phyloP scores from a whole-genome alignment of 2,329 filamentous ascomycete genomes.

The Sordariomycetes sp. region DNA sequence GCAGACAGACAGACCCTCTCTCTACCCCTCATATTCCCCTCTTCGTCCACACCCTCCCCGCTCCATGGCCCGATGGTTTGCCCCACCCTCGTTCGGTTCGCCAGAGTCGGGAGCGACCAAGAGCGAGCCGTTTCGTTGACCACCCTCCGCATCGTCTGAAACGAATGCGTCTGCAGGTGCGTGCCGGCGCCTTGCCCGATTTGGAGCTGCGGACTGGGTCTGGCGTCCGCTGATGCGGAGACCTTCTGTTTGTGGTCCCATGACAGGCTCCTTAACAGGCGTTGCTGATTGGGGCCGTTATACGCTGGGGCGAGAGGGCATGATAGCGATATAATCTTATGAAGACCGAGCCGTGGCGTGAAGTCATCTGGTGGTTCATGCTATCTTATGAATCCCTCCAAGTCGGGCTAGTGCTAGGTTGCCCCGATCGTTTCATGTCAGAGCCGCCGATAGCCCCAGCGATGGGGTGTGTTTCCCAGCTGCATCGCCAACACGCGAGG shows the following conservation, averaged over 20 bases:
- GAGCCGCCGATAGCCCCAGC: neutral
- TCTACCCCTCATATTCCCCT: no score
- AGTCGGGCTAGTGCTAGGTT: neutral
- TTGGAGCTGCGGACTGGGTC: neutral
- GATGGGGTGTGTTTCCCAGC: neutral
- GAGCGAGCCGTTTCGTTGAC: neutral
- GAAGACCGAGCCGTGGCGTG: neutral
- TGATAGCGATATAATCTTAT: no score
- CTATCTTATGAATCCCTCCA: neutral
- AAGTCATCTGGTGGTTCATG: neutral
- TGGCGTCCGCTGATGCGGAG: no score
- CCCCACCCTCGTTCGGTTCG: no score
- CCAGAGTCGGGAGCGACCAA: no score
- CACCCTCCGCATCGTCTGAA: neutral
- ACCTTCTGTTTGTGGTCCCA: neutral
- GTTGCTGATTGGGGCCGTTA: no score
- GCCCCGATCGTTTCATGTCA: neutral
- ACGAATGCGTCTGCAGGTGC: neutral
- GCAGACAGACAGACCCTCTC: no score
- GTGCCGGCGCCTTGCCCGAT: neutral
- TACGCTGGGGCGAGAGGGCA: no score
- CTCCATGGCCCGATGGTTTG: no score
- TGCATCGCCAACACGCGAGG: neutral
- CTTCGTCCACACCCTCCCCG: no score
- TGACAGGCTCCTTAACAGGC: neutral